Evolutionary conservation across 1,284 basidiomycete species (phyloP).

Genomic region (Kwoniella shivajii): DNA sequence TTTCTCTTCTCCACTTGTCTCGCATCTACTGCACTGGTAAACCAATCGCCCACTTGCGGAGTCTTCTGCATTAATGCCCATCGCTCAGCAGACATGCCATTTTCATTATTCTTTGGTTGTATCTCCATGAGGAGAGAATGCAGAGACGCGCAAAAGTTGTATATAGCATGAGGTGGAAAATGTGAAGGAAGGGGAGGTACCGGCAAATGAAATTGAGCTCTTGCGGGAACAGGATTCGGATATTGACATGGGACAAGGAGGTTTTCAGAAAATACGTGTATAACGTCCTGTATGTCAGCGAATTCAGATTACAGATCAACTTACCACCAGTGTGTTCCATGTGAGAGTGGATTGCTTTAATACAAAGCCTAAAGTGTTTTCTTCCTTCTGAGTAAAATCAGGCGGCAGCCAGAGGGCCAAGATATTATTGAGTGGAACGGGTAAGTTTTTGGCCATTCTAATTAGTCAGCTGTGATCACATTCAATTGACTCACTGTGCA

Average conservation of each 20-base stretch:
- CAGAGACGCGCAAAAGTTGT: slow-evolving; percentile 45
- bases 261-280: slow-evolving; percentile 46
- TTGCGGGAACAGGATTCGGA: slow-evolving; percentile 48
- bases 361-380: slow-evolving; percentile 47
- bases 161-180: slow-evolving; percentile 40
- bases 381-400: slow-evolving; percentile 37
- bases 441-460: slow-evolving; percentile 46
- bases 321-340: slow-evolving; percentile 44
- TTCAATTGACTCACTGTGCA: slow-evolving; percentile 30
- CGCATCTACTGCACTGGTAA: slow-evolving; percentile 38
- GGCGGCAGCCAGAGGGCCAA: slow-evolving; percentile 43
- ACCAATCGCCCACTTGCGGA: slow-evolving; percentile 43
- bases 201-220: slow-evolving; percentile 40
- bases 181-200: slow-evolving; percentile 41
- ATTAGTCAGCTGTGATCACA: not conserved
- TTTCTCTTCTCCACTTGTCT: slow-evolving; percentile 28
- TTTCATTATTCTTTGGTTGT: slow-evolving; percentile 18
- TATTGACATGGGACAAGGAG: slow-evolving; percentile 45
- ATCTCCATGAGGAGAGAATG: slow-evolving; percentile 38
- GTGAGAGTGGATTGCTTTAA: slow-evolving; percentile 39
- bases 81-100: slow-evolving; percentile 27
- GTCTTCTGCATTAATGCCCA: slow-evolving; percentile 50
- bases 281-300: slow-evolving; percentile 29
- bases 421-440: slow-evolving; percentile 40
- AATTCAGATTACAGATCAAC: slow-evolving; percentile 9